Evolutionary conservation across 805 yeast genomes (phyloP), one percentile per base, ranked within the genome.

Genomic region (Kazachstania taianensis): DNA sequence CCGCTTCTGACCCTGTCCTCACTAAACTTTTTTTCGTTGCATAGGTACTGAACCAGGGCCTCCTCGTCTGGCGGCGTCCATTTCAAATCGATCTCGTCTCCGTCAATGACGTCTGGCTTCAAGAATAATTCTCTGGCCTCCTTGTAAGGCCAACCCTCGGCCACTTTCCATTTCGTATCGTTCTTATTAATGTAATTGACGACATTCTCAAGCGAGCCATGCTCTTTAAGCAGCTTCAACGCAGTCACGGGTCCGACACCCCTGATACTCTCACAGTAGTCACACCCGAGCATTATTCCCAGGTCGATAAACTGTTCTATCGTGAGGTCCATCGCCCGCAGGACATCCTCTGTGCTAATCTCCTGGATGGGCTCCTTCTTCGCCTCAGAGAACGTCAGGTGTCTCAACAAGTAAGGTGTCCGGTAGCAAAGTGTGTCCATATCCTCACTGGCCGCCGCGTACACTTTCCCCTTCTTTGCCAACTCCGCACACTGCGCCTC

Each of bases 221-320:
- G 86, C 52, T 89, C 95, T 53, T 78, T 80, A 42, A 92, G 84
- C 41, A 92, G 67, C 52, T 92, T 89, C 43, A 72, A 67, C 0
- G 96, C 98, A 1, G 96, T 89, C 2, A 82, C 92, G 1, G 97
- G 97, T 7, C 99, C 99, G 41, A 92, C 79, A 17, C 98, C 98
- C 49, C 75, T 75, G 40, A 92, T 87, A 4, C 96, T 82, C 45
- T 89, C 96, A 62, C 96, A 85, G 59, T 92, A 92, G 64, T 92
- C 99, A 61, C 98, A 92, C 1, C 99, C 99, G 32, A 92, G 64
- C 50, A 92, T 66, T 28, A 92, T 89, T 63, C 98, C 87, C 48
- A 92, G 62, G 56, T 92, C 99, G 32, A 92, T 73, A 57, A 92
- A 92, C 40, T 84, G 79, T 17, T 68, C 70, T 30, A 71, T 63